Evolutionary conservation across 345 rosid genomes (phyloP).

Genomic region (Melastoma malabathricum): DNA sequence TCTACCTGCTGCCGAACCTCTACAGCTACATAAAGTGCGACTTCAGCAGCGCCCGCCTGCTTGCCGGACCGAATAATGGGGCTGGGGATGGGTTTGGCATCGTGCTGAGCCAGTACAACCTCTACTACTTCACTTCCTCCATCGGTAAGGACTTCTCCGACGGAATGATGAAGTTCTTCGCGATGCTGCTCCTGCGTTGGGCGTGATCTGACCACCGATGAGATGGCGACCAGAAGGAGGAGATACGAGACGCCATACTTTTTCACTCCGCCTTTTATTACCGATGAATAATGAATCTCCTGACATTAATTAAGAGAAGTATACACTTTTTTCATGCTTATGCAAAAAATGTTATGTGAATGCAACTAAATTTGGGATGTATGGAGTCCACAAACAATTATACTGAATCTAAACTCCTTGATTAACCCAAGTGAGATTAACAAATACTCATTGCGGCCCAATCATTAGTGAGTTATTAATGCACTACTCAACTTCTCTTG

Average conservation of each 20-base stretch:
- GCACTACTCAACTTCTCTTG: slow-evolving; percentile 12
- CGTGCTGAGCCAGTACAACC: slow-evolving; percentile 11
- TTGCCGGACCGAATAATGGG: slow-evolving; percentile 10
- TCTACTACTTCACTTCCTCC: slow-evolving; percentile 14
- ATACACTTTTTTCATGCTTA: too few relatives aligned
- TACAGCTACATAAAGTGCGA: slow-evolving; percentile 12
- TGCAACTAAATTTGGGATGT: too few relatives aligned
- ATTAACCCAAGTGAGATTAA: too few relatives aligned
- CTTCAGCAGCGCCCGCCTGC: slow-evolving; percentile 9
- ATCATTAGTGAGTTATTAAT: slow-evolving; percentile 1
- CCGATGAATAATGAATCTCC: too few relatives aligned
- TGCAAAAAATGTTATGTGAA: too few relatives aligned
- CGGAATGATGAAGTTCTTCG: slow-evolving; percentile 16
- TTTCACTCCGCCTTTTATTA: too few relatives aligned
- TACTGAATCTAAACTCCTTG: too few relatives aligned
- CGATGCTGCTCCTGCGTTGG: slow-evolving; percentile 9
- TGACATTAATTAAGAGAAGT: too few relatives aligned
- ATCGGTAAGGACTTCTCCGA: slow-evolving; percentile 6
- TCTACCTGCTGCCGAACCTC: slow-evolving; percentile 14
- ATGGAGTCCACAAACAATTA: too few relatives aligned
- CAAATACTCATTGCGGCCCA: background rate
- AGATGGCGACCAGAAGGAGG: too few relatives aligned
- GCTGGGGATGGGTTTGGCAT: slow-evolving; percentile 9
- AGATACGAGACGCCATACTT: too few relatives aligned
- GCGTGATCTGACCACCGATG: background rate